A percentile compares a stretch with the other conserved stretches of the same genome.
phyloP scores from a whole-genome alignment of 768 basidiomycete species.

The Suillus brevipes region DNA sequence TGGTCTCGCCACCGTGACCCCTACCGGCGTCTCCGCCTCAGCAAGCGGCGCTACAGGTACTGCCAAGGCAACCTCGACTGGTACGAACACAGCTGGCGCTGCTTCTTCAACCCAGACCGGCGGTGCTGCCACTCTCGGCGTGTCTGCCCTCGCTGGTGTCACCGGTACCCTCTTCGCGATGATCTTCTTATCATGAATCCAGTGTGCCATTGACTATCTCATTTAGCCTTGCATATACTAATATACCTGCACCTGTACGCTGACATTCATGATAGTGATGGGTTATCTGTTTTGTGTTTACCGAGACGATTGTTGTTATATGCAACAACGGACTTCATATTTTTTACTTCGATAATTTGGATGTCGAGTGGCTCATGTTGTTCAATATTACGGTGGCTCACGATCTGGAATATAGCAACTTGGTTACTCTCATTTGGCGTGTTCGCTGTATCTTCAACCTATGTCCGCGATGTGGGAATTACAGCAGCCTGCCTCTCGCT shows the following conservation, averaged over 20 bases:
- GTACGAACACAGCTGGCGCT: slow-evolving; percentile 18
- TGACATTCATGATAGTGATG: neutral
- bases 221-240: slow-evolving; percentile 1
- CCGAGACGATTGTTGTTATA: neutral
- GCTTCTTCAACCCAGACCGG: slow-evolving; percentile 18
- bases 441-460: neutral
- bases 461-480: neutral
- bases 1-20: slow-evolving; percentile 17
- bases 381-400: neutral
- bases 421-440: neutral
- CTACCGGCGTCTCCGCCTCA: neutral
- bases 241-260: neutral
- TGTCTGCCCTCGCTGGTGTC: slow-evolving; percentile 35
- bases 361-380: neutral
- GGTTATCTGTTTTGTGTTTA: neutral
- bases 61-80: slow-evolving; percentile 10
- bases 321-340: neutral
- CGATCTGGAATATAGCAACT: neutral
- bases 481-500: neutral
- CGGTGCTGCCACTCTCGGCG: slow-evolving; percentile 25
- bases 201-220: neutral
- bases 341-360: neutral
- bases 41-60: neutral
- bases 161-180: slow-evolving; percentile 38
- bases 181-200: slow-evolving; percentile 37